Evolutionary conservation across 768 basidiomycete genomes (phyloP), one percentile per base, ranked within the genome.

Genomic region (Coprinopsis cinerea): DNA sequence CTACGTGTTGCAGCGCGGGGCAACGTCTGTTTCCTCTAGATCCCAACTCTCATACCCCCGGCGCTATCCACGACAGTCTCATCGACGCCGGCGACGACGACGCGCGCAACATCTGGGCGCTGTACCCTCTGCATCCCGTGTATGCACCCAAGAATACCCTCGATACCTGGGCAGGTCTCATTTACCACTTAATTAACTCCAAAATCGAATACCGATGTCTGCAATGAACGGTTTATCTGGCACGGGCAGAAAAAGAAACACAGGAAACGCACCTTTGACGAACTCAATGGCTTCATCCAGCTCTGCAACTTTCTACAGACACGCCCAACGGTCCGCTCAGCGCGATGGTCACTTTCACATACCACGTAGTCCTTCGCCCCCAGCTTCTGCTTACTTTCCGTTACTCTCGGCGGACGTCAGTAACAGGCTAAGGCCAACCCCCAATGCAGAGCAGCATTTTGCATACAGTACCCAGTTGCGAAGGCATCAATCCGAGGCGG

Each of bases 381-480:
- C 89, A 0, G 89, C 89, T 0, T 89, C 88, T 2, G 76, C 86
- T 0, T 91, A 91, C 64, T 92, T 91, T 58, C 76, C 84, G 0
- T 63, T 78, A 1, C 74, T 81, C 26, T 72, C 77, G 17, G 70
- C 67, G 47, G 72, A 79, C 64, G 61, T 70, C 37, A 65, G 67
- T 41, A 66, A 69, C 13, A 74, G 79, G 53, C 70, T 83, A 9
- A 73, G 79, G 27, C 80, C 83, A 0, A 72, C 79, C 0, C 73
- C 84, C 0, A 82, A 81, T 45, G 86, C 89, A 1, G 74, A 77
- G 25, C 63, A 78, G 3, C 89, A 92, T 59, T 92, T 92, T 58
- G 83, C 88, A 1, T 91, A 88, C 64, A 89, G 86, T 56, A 91
- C 88, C 0, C 88, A 85, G 0, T 71, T 92, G 17, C 69, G 88